phyloP scores from a whole-genome alignment of 768 basidiomycete genomes.

The Suillus alpinus region DNA sequence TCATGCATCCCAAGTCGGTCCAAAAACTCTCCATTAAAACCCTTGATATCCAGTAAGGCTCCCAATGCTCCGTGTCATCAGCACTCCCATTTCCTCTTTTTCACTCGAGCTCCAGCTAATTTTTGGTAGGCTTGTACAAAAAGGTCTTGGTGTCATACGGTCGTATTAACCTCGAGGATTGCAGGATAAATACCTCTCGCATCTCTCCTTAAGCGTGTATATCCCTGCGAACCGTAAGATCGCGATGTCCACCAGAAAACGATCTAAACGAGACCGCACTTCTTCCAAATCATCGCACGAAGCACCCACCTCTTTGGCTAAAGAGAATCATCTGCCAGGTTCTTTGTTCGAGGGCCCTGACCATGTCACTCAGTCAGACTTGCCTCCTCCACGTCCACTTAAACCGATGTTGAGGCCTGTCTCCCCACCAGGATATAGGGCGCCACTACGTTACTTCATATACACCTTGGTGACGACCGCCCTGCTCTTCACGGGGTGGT shows the following conservation, averaged over 20 bases:
- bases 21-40: neutral
- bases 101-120: neutral
- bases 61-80: neutral
- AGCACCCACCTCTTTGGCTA: neutral
- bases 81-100: neutral
- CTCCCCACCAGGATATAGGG: constrained; percentile 4
- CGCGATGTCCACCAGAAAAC: neutral
- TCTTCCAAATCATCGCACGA: neutral
- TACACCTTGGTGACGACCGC: constrained; percentile 44
- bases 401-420: neutral
- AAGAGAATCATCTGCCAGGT: neutral
- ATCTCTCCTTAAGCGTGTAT: neutral
- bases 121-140: neutral
- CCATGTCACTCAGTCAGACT: neutral
- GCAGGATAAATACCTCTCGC: neutral
- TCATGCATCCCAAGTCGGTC: neutral
- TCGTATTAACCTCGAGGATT: neutral
- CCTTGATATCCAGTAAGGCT: neutral
- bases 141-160: neutral
- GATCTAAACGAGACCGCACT: neutral
- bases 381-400: neutral
- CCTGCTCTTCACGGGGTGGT: constrained; percentile 45
- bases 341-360: neutral
- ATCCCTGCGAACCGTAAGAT: neutral
- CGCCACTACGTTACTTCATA: constrained; percentile 37